These are phyloP conservation scores for Rhizoclosmatium globosum DNA, from an alignment of 192 early-diverging fungal genomes.

Conservation along the genomic window DNA sequence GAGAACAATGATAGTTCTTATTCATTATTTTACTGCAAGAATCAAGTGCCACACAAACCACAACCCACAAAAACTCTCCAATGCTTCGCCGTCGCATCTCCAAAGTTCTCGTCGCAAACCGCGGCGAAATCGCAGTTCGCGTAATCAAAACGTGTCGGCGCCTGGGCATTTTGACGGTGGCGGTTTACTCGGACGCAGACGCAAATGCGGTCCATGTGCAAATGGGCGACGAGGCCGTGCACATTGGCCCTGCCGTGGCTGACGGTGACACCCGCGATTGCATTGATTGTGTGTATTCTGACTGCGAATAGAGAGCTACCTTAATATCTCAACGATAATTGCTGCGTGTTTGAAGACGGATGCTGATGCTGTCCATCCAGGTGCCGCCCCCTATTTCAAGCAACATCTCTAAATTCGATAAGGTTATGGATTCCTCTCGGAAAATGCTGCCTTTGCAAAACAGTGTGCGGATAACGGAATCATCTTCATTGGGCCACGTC, in stretches of 20 bases:
- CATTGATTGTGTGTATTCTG: no score
- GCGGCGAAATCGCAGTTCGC: slow-evolving; percentile 40
- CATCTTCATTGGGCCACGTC: slow-evolving; percentile 64
- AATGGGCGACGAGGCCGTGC: slow-evolving; percentile 64
- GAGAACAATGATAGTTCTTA: not conserved
- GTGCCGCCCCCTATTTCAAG: slow-evolving; percentile 16
- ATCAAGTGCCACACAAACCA: no score
- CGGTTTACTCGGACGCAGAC: slow-evolving; percentile 70
- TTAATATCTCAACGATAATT: slow-evolving; percentile 61
- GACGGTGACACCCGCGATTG: no score
- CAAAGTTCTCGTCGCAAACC: slow-evolving; percentile 41
- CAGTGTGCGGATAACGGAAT: slow-evolving; percentile 56
- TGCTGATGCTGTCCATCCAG: slow-evolving; percentile 66
- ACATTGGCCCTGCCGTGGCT: slow-evolving; percentile 61
- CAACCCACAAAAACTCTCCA: no score
- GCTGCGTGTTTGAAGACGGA: slow-evolving; percentile 54
- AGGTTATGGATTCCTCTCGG: slow-evolving; percentile 71
- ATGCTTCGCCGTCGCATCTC: no score
- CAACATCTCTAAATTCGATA: not conserved
- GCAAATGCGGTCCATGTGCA: slow-evolving; percentile 58
- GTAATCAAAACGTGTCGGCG: slow-evolving; percentile 76
- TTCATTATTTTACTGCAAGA: not conserved
- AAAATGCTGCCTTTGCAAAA: slow-evolving; percentile 67
- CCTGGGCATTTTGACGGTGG: slow-evolving; percentile 71
- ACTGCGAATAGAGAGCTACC: slow-evolving; percentile 63